Conservation (phyloP, 805 yeast genomes). For the Candida silvicultrix region DNA sequence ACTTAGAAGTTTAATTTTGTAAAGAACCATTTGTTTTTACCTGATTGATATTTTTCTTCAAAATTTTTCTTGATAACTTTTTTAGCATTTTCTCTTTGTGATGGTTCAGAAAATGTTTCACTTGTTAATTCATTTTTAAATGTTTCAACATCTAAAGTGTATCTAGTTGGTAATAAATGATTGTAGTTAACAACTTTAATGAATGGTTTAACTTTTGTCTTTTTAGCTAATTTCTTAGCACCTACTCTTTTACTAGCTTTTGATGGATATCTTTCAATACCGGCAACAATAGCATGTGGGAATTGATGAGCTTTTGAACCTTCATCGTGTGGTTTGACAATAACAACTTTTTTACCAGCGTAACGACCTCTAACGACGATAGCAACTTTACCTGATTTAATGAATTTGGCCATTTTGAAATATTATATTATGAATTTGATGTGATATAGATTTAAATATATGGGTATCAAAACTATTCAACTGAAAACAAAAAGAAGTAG, state of each 20-base stretch:
- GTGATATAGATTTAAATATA: conserved; percentile 1
- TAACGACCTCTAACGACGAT: conserved; percentile 70
- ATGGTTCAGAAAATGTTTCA: conserved; percentile 93
- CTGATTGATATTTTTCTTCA: conserved; percentile 99
- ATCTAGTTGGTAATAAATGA: conserved; percentile 99
- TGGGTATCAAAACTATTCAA: neutral
- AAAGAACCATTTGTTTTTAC: conserved; percentile 99
- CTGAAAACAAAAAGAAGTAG: neutral
- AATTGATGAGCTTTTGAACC: conserved; percentile 98
- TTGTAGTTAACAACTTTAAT: conserved; percentile 98
- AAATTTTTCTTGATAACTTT: conserved; percentile 97
- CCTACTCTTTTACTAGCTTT: conserved; percentile 93
- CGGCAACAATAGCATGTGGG: conserved; percentile 99
- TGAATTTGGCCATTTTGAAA: conserved; percentile 97
- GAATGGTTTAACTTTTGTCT: conserved; percentile 97
- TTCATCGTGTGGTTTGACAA: conserved; percentile 96
- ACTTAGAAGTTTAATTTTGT: conserved; percentile 84
- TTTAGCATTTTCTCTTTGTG: conserved; percentile 98
- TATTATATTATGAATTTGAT: conserved; percentile 5
- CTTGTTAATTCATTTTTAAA: conserved; percentile 86
- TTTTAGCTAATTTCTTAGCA: conserved; percentile 93
- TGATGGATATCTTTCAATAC: conserved; percentile 97
- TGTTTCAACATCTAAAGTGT: conserved; percentile 92
- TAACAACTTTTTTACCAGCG: conserved; percentile 99
- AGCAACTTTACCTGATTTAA: conserved; percentile 97